Conservation (phyloP, 1,284 basidiomycete species). For the Ustanciosporium gigantosporum region DNA sequence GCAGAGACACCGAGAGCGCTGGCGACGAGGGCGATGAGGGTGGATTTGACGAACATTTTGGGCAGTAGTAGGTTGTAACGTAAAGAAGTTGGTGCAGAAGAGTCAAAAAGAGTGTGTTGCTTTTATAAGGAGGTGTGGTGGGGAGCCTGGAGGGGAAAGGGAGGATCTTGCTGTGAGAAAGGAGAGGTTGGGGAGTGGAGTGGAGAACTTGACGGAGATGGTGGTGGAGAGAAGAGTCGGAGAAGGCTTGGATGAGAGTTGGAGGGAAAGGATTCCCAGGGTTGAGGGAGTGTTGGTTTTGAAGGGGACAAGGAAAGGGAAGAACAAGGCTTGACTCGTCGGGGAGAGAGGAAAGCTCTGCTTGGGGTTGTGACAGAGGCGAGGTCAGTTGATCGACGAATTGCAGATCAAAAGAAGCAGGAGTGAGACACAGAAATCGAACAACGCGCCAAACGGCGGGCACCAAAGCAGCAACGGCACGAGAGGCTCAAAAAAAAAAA, state of each 20-base stretch:
- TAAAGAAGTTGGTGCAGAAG: neutral
- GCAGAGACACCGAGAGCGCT: conserved; percentile 38
- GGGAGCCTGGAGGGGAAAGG: conserved; percentile 2
- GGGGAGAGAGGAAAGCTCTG: too few relatives aligned
- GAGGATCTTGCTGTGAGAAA: neutral
- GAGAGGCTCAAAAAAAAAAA: too few relatives aligned
- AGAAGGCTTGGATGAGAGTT: neutral
- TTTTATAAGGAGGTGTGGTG: neutral
- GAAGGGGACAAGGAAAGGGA: too few relatives aligned
- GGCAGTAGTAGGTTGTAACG: neutral
- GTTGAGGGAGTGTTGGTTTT: too few relatives aligned
- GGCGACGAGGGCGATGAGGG: conserved; percentile 36
- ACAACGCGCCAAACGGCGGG: too few relatives aligned
- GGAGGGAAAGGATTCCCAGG: neutral
- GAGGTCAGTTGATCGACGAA: too few relatives aligned
- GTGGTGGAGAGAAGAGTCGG: conserved; percentile 1
- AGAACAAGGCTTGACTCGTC: too few relatives aligned
- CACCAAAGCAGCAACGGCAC: too few relatives aligned
- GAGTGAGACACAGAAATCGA: too few relatives aligned
- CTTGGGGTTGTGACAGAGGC: too few relatives aligned
- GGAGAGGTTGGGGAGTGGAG: conserved; percentile 1
- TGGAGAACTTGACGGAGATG: neutral
- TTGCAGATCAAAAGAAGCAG: too few relatives aligned
- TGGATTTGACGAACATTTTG: conserved; percentile 38
- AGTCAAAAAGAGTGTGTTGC: conserved; percentile 22